phyloP scores from a whole-genome alignment of 2,329 filamentous ascomycete genomes.

The Penicillium sp. region DNA sequence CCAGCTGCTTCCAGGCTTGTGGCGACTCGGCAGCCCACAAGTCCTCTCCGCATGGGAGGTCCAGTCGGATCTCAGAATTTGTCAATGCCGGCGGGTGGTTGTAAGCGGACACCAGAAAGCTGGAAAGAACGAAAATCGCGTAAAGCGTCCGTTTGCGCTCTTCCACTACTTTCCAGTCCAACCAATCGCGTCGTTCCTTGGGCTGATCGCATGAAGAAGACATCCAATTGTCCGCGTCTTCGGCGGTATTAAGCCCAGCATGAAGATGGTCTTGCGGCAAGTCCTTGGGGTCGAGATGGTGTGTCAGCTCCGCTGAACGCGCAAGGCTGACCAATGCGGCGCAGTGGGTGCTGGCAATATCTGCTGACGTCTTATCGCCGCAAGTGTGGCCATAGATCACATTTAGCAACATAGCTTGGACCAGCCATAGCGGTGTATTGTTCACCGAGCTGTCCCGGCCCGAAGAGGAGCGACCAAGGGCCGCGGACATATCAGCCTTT shows the following conservation, averaged over 20 bases:
- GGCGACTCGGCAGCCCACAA: constrained; percentile 78
- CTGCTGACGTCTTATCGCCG: constrained; percentile 80
- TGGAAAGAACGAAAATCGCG: constrained; percentile 84
- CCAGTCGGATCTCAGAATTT: constrained; percentile 85
- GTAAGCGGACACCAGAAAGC: constrained; percentile 83
- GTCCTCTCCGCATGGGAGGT: constrained; percentile 88
- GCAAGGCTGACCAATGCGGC: constrained; percentile 86
- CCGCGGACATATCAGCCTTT: constrained; percentile 69
- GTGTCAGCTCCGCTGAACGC: constrained; percentile 73
- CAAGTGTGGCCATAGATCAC: constrained; percentile 94
- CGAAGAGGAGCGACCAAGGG: constrained; percentile 49
- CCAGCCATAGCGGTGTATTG: constrained; percentile 83
- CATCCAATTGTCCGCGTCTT: constrained; percentile 39
- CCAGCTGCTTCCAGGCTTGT: constrained; percentile 72
- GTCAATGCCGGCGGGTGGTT: constrained; percentile 86
- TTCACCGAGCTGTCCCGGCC: constrained; percentile 58
- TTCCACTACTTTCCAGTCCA: constrained; percentile 80
- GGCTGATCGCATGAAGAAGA: constrained; percentile 32
- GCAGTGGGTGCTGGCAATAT: constrained; percentile 89
- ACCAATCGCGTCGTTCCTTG: constrained; percentile 58
- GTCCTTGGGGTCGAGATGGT: constrained; percentile 35
- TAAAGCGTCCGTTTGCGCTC: constrained; percentile 92
- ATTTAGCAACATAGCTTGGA: constrained; percentile 94
- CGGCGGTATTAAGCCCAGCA: constrained; percentile 50
- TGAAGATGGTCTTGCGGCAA: constrained; percentile 38